A percentile compares a stretch with the other conserved stretches of the same genome.
phyloP scores from a whole-genome alignment of 805 yeast species.

The Wickerhamomyces alni region DNA sequence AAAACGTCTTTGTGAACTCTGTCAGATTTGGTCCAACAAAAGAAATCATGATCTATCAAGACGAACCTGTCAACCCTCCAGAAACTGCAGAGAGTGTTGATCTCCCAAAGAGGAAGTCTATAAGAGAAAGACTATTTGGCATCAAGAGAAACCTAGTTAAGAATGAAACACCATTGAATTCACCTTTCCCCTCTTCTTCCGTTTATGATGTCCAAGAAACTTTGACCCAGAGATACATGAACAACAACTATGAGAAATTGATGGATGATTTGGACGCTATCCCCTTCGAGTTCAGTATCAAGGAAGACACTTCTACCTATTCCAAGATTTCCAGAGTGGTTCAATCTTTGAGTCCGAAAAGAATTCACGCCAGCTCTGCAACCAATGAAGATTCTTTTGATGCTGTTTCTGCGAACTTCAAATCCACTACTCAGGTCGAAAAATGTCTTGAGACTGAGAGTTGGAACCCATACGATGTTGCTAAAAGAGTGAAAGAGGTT shows the following conservation, averaged over 20 bases:
- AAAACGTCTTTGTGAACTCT: background rate
- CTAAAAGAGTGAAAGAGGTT: constrained; percentile 7
- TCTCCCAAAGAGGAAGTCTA: background rate
- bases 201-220: constrained; percentile 16
- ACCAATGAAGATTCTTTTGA: background rate
- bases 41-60: constrained; percentile 2
- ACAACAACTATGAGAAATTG: constrained; percentile 14
- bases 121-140: constrained; percentile 8
- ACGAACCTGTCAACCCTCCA: background rate
- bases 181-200: background rate
- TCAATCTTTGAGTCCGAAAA: background rate
- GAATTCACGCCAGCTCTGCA: background rate
- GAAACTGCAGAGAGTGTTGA: background rate
- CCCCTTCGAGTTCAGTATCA: constrained; percentile 17
- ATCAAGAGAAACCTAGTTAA: background rate
- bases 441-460: constrained; percentile 1
- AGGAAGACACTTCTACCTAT: constrained; percentile 5
- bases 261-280: constrained; percentile 20
- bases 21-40: too few species aligned
- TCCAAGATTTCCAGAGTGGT: background rate
- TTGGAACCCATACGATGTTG: constrained; percentile 20
- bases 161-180: background rate
- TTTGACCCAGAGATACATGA: constrained; percentile 22
- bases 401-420: constrained; percentile 1
- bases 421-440: constrained; percentile 3